Conservation (phyloP, 129 eudicot species). For the Escallonia herrerae region DNA sequence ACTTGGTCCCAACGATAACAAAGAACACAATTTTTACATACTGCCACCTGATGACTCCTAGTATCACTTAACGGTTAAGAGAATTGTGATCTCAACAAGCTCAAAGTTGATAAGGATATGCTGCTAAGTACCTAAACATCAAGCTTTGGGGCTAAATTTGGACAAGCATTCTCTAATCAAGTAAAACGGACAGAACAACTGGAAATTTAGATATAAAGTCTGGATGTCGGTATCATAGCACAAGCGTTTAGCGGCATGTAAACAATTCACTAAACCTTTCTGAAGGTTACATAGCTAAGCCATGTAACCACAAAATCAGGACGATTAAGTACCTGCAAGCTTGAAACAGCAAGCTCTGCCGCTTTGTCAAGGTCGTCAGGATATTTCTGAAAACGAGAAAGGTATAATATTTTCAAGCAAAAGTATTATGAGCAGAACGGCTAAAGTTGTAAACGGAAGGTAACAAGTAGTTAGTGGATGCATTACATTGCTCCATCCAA, state of each 20-base stretch:
- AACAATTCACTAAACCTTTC: not conserved
- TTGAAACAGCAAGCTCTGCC: slow-evolving; percentile 95
- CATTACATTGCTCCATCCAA: slow-evolving; percentile 98
- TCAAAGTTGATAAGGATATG: no score
- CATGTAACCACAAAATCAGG: not conserved
- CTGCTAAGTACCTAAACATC: no score
- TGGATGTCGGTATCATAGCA: no score
- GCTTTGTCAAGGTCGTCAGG: slow-evolving; percentile 87
- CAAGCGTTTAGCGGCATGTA: not conserved
- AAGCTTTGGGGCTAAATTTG: no score
- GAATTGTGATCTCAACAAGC: no score
- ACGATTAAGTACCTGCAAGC: slow-evolving; percentile 62
- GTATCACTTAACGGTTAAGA: no score
- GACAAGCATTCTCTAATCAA: no score
- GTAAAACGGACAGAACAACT: no score
- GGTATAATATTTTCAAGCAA: slow-evolving; percentile 4
- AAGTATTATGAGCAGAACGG: not conserved
- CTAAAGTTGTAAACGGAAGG: not conserved
- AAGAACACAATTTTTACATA: no score
- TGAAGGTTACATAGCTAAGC: not conserved
- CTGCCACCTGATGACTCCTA: no score
- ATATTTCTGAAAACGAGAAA: slow-evolving; percentile 58
- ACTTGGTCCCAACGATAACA: no score
- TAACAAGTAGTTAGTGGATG: slow-evolving; percentile 7
- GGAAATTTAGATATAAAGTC: no score